Percentiles rank a stretch among this genome's conserved stretches.
These are phyloP conservation scores for Starmerella sp. DNA, from an alignment of 805 yeast species.

Conservation along the genomic window DNA sequence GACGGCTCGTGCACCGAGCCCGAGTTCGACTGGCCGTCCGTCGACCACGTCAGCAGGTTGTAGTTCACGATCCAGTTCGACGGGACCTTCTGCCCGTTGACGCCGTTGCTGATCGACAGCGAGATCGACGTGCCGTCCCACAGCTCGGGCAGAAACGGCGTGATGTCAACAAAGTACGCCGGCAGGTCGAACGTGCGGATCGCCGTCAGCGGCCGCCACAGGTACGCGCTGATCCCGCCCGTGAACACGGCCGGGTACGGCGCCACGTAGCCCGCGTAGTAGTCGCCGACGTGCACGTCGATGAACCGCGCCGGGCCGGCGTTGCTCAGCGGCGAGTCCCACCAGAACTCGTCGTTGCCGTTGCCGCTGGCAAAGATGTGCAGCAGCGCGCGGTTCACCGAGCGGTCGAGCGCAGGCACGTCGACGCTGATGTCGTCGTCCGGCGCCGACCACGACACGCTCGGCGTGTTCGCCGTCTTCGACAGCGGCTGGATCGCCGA, in stretches of 20 bases:
- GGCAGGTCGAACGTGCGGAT: conserved; percentile 62
- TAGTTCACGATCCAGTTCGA: conserved; percentile 28
- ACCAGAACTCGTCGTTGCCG: conserved; percentile 79
- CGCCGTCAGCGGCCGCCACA: conserved; percentile 76
- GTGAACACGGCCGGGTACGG: conserved; percentile 70
- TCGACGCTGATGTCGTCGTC: conserved; percentile 12
- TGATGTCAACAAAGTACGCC: conserved; percentile 57
- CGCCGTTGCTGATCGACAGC: conserved; percentile 37
- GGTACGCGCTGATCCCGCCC: conserved; percentile 69
- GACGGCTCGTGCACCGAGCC: conserved; percentile 12
- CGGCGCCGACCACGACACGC: conserved; percentile 19
- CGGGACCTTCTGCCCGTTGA: conserved; percentile 16
- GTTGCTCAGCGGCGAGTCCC: conserved; percentile 29
- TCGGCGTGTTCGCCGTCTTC: conserved; percentile 1
- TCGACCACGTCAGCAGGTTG: conserved; percentile 27
- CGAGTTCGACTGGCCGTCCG: conserved; percentile 17
- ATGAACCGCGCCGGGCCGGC: conserved; percentile 38
- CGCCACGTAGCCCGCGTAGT: conserved; percentile 46
- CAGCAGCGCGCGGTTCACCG: conserved; percentile 36
- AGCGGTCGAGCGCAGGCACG: conserved; percentile 15
- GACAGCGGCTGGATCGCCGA: conserved; percentile 10
- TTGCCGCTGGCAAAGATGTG: conserved; percentile 62
- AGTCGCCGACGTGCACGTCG: conserved; percentile 49
- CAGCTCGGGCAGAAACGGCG: conserved; percentile 56
- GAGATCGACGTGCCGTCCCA: conserved; percentile 49